Conservation (phyloP, 805 yeast species). For the Danielia oregonensis region DNA sequence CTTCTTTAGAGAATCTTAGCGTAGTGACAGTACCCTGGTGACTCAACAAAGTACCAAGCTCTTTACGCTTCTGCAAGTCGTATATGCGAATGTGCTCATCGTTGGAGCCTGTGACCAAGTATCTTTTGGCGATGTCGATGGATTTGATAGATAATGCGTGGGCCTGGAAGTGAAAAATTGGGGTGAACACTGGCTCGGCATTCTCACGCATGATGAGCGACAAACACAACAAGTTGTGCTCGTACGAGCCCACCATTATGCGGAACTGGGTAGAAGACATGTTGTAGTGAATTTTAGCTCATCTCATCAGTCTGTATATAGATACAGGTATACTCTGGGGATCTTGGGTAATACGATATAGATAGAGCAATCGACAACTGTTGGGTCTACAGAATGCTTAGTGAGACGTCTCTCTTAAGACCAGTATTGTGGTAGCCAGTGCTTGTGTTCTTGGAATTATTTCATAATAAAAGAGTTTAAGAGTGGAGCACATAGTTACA, state of each 20-base stretch:
- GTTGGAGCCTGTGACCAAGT: conserved; percentile 88
- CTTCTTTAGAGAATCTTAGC: conserved; percentile 63
- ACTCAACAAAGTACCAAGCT: conserved; percentile 82
- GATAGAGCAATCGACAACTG: background rate
- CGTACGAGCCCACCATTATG: conserved; percentile 91
- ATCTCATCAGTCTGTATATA: conserved; percentile 1
- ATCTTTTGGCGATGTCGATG: conserved; percentile 76
- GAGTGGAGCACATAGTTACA: too few species aligned
- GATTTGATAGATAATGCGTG: conserved; percentile 86
- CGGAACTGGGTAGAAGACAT: conserved; percentile 48
- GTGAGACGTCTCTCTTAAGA: too few species aligned
- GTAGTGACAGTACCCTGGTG: conserved; percentile 88
- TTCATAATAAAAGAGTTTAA: too few species aligned
- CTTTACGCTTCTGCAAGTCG: conserved; percentile 90
- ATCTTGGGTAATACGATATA: conserved; percentile 1
- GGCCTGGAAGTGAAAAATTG: conserved; percentile 94
- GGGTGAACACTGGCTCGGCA: conserved; percentile 66
- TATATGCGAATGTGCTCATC: conserved; percentile 94
- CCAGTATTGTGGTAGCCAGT: too few species aligned
- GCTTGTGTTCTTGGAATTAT: too few species aligned
- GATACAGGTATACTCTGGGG: conserved; percentile 1
- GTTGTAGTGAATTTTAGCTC: conserved; percentile 7
- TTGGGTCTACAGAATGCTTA: too few species aligned
- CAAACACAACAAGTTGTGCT: conserved; percentile 83
- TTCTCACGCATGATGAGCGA: conserved; percentile 58